These are phyloP conservation scores for Solanum stenotomum DNA, from an alignment of 257 asterid species.

Conservation along the genomic window DNA sequence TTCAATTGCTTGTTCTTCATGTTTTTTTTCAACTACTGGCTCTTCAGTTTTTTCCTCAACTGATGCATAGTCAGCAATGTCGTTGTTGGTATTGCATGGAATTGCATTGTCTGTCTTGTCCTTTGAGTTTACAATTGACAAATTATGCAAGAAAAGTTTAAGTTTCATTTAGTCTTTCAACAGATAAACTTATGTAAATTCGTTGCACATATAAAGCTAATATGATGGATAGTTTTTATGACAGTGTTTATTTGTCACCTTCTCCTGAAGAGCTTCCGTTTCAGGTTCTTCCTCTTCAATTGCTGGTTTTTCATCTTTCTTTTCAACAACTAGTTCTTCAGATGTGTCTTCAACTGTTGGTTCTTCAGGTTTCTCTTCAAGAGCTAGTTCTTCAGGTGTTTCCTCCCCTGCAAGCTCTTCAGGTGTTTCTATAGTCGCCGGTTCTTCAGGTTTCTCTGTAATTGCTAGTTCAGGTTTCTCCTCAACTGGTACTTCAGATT, in stretches of 20 bases:
- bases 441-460: neutral
- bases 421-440: neutral
- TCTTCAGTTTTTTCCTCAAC: neutral
- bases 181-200: neutral
- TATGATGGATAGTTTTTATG: neutral
- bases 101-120: constrained; percentile 5
- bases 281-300: neutral
- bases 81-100: neutral
- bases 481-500: neutral
- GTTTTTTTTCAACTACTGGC: neutral
- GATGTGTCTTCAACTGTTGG: neutral
- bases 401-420: neutral
- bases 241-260: neutral
- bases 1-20: neutral
- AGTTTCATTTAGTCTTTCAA: neutral
- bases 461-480: neutral
- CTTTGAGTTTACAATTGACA: neutral
- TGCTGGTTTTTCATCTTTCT: neutral
- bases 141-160: neutral
- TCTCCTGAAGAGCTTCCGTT: neutral
- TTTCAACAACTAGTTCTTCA: neutral
- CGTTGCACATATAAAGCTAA: neutral
- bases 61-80: neutral
- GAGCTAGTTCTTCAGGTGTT: neutral
- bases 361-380: neutral